A percentile compares a stretch with the other conserved stretches of the same genome.
These are phyloP conservation scores for Antarctomyces pellizariae DNA, from an alignment of 495 filamentous ascomycete species.

Conservation along the genomic window DNA sequence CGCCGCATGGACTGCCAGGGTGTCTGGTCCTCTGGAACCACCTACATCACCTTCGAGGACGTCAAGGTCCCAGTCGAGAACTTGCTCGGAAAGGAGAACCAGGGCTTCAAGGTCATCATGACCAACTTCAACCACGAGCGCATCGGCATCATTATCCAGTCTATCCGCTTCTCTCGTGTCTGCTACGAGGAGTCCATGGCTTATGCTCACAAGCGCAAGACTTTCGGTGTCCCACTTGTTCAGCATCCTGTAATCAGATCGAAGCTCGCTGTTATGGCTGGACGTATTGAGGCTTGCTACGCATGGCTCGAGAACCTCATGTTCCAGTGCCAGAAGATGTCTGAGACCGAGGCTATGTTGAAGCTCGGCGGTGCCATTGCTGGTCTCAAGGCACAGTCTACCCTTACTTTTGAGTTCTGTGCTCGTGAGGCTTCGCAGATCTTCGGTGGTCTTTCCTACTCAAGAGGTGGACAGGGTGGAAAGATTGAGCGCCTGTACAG, in stretches of 20 bases:
- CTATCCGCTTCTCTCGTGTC: slow-evolving; percentile 80
- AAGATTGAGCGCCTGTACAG: slow-evolving; percentile 92
- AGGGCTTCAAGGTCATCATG: slow-evolving; percentile 97
- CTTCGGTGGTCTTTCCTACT: slow-evolving; percentile 84
- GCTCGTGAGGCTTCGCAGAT: slow-evolving; percentile 90
- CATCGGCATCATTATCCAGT: slow-evolving; percentile 96
- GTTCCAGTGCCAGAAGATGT: slow-evolving; percentile 82
- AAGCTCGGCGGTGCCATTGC: slow-evolving; percentile 90
- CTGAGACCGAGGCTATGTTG: slow-evolving; percentile 85
- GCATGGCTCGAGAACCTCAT: slow-evolving; percentile 95
- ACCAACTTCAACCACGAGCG: slow-evolving; percentile 99
- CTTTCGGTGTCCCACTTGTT: slow-evolving; percentile 88
- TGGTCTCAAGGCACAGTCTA: slow-evolving; percentile 77
- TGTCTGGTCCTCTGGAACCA: slow-evolving; percentile 84
- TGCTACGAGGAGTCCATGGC: slow-evolving; percentile 93
- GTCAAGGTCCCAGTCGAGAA: slow-evolving; percentile 98
- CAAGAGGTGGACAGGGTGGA: slow-evolving; percentile 76
- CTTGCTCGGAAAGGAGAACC: slow-evolving; percentile 90
- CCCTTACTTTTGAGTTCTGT: slow-evolving; percentile 89
- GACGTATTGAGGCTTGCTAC: slow-evolving; percentile 89
- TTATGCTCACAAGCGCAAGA: slow-evolving; percentile 87
- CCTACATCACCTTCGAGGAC: slow-evolving; percentile 94
- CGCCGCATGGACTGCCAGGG: slow-evolving; percentile 96
- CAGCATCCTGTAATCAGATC: slow-evolving; percentile 94
- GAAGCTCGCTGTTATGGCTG: slow-evolving; percentile 92